Percentiles rank a stretch among this genome's conserved stretches.
Conservation (phyloP, 2,329 filamentous ascomycete species). For the Scedosporium aurantiacum region DNA sequence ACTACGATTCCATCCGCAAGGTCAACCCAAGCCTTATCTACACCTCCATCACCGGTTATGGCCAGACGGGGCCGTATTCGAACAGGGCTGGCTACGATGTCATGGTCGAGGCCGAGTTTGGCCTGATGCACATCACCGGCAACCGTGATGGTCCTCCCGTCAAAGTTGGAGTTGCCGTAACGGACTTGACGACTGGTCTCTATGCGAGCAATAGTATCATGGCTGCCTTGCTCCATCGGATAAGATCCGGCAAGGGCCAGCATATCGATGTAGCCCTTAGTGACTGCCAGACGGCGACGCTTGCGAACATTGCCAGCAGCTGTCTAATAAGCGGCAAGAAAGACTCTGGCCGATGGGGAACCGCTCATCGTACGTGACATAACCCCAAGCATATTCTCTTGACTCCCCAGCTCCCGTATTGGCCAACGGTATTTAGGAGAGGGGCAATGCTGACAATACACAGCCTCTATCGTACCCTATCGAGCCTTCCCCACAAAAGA, state of each 20-base stretch:
- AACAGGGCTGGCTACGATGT: constrained; percentile 91
- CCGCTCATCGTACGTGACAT: constrained; percentile 61
- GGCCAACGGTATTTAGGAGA: neutral
- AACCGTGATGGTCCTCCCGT: constrained; percentile 79
- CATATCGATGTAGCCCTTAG: constrained; percentile 86
- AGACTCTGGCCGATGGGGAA: constrained; percentile 88
- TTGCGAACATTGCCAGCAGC: constrained; percentile 92
- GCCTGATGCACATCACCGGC: constrained; percentile 97
- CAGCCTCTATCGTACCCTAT: constrained; percentile 95
- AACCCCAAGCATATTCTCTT: no score
- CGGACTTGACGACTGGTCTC: constrained; percentile 85
- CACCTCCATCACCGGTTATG: constrained; percentile 93
- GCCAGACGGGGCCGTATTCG: constrained; percentile 85
- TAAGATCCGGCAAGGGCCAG: constrained; percentile 68
- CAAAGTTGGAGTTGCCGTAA: constrained; percentile 95
- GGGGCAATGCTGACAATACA: neutral
- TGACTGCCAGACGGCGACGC: constrained; percentile 87
- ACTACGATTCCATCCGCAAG: constrained; percentile 67
- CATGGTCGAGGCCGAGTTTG: constrained; percentile 98
- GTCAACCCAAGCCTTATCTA: constrained; percentile 87
- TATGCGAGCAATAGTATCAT: constrained; percentile 95
- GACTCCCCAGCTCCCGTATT: no score
- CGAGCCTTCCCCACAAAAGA: constrained; percentile 68
- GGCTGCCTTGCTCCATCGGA: constrained; percentile 74
- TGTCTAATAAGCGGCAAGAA: constrained; percentile 78